Evolutionary conservation across 2,329 filamentous ascomycete species (phyloP), one percentile per base, ranked within the genome.

Genomic region (Penicillium expansum): DNA sequence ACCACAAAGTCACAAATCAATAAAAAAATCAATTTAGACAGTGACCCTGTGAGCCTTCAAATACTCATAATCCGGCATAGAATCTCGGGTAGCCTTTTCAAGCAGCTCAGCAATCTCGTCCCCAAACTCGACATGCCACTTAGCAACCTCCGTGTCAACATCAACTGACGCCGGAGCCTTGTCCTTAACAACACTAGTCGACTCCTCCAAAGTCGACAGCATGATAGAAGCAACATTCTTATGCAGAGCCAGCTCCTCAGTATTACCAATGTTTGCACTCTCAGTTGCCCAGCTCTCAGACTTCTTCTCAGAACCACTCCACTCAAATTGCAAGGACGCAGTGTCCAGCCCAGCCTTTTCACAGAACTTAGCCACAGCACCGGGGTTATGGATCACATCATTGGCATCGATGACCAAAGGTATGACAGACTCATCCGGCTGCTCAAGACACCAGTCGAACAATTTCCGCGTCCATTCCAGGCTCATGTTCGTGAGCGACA

Each of bases 21-120:
- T 32, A 7, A 32, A n/a, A n/a, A 45, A 10, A 6, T 16, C 8
- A 1, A 11, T 16, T 22, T 42, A 56, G 3, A 51, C 59, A 33
- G 32, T 62, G n/a, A 70, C 39, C 1, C 65, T 56, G 11, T 61
- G 56, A 5, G 59, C 68, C 56, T 65, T 70, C 49, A 78, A 50
- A 58, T 71, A 77, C 58, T 74, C 70, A 62, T 77, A 78, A 51
- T 77, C 73, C 20, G 68, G 65, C 73, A 77, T 75, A 1, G 74
- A 69, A 30, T 65, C 65, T 37, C 57, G 24, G 14, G 74, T 71
- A 24, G 60, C 58, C 43, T 62, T 59, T 54, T 70, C 66, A 37
- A 75, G 47, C 14, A 61, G 30, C n/a, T 32, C 37, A 13, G 62
- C 68, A 7, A 57, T 42, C 45, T 69, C 62, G 32, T 69, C 65